Conservation (phyloP, 768 basidiomycete genomes). For the Phaeolepiota aurea region DNA sequence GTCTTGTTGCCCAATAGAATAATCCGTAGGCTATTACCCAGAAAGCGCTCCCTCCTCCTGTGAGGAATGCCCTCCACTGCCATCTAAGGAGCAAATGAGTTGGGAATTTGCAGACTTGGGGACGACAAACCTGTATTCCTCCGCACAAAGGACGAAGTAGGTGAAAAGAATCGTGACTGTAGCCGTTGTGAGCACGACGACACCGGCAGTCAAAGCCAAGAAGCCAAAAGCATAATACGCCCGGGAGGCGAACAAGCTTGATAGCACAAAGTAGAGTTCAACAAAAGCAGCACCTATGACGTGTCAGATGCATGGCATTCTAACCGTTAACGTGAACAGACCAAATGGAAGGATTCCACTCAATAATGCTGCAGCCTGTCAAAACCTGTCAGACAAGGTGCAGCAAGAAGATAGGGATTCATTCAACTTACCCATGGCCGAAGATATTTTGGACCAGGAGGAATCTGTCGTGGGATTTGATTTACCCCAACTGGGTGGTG, state of each 20-base stretch:
- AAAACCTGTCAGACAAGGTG: slow-evolving; percentile 4
- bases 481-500: slow-evolving; percentile 85
- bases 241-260: slow-evolving; percentile 84
- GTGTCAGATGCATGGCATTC: slow-evolving; percentile 2
- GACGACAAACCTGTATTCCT: slow-evolving; percentile 73
- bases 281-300: slow-evolving; percentile 83
- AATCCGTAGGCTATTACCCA: slow-evolving; percentile 88
- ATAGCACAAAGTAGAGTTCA: slow-evolving; percentile 88
- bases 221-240: slow-evolving; percentile 98
- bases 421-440: slow-evolving; percentile 56
- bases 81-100: slow-evolving; percentile 45
- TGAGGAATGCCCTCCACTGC: slow-evolving; percentile 95
- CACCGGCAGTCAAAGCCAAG: slow-evolving; percentile 75
- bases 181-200: slow-evolving; percentile 82
- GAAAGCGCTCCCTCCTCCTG: slow-evolving; percentile 86
- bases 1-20: slow-evolving; percentile 81
- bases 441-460: slow-evolving; percentile 79
- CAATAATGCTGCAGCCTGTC: slow-evolving; percentile 63
- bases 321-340: slow-evolving; percentile 17
- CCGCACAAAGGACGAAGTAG: slow-evolving; percentile 89
- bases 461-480: slow-evolving; percentile 94
- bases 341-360: slow-evolving; percentile 91
- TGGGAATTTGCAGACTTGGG: neutral
- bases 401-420: neutral
- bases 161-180: slow-evolving; percentile 85